Percentiles rank a stretch among this genome's conserved stretches.
These are phyloP conservation scores for Penicillium antarcticum DNA, from an alignment of 495 filamentous ascomycete species.

Conservation along the genomic window DNA sequence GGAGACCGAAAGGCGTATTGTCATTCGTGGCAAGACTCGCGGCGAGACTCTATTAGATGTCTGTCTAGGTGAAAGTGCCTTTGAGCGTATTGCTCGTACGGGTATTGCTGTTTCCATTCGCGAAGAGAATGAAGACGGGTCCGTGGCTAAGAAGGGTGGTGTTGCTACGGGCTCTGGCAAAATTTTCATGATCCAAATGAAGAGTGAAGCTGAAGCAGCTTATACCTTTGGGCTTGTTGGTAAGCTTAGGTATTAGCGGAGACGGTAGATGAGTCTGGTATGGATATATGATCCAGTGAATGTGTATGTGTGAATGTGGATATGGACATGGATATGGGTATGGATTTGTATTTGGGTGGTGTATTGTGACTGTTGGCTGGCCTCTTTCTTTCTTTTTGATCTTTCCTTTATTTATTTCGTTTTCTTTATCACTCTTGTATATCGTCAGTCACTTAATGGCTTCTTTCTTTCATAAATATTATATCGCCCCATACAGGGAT, in stretches of 20 bases:
- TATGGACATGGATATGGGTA: not conserved
- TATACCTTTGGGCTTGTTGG: conserved; percentile 62
- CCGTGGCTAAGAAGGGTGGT: conserved; percentile 65
- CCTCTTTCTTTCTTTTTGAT: conserved; percentile 1
- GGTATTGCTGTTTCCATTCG: conserved; percentile 87
- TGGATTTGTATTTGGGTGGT: not conserved
- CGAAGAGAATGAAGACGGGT: conserved; percentile 73
- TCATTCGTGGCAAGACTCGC: conserved; percentile 67
- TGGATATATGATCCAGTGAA: no score
- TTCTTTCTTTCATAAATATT: conserved; percentile 11
- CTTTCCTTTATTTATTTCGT: not conserved
- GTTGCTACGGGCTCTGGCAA: conserved; percentile 63
- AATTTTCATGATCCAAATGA: conserved; percentile 84
- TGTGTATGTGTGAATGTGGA: conserved; percentile 1
- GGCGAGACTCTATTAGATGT: conserved; percentile 73
- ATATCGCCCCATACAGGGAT: not conserved
- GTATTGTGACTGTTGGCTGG: not conserved
- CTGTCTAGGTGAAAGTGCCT: conserved; percentile 77
- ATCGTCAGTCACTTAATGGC: conserved; percentile 2
- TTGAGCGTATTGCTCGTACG: conserved; percentile 75
- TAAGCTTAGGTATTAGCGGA: conserved; percentile 50
- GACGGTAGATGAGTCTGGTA: no score
- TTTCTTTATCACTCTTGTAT: not conserved
- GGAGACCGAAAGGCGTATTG: conserved; percentile 72
- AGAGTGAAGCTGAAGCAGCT: conserved; percentile 57